Evolutionary conservation across 176 grass and related monocot species (phyloP), one percentile per base, ranked within the genome.

Genomic region (Raddia guianensis): DNA sequence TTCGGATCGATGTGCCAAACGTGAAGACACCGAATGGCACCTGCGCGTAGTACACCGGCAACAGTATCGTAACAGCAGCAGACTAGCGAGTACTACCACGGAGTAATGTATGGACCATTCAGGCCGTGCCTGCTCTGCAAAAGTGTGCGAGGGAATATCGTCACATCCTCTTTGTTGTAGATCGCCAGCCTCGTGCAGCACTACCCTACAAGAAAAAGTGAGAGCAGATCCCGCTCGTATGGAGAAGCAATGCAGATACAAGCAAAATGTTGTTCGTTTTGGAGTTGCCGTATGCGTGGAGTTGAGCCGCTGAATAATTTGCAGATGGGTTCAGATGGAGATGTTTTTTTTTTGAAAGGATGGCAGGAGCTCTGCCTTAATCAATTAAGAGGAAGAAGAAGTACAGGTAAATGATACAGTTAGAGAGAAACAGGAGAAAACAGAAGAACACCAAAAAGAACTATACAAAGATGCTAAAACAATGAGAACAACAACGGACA

Each of bases 171-270:
- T 5, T 5, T 46, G 69, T 52, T 21, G 63, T 57, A 61, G 65
- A 77, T 73, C 37, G 45, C 40, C 19, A 51, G 44, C 1, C 54
- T 68, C 63, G 13, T 4, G 81, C 47, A 33, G 55, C 76, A 84
- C 54, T 74, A 4, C 6, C 18, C 27, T 65, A 9, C 7, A 44
- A 12, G 20, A 27, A 46, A 83, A 83, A 87, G 86, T 49, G 80
- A 83, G 86, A 57, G 49, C 80, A 48, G 64, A 56, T 78, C 58
- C 67, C 40, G 74, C 80, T 18, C 66, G 43, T 65, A 66, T 72
- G 58, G 27, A 49, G 54, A 27, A 27, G 27, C 27, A 27, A 27
- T 27, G 27, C 27, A 27, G 27, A 27, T 0, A 27, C 27, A 27
- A 27, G 27, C 27, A 27, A 27, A 27, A 27, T 27, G 27, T 27